These are phyloP conservation scores for Strobilomyces echinocephalus DNA, from an alignment of 768 basidiomycete genomes.

Conservation along the genomic window DNA sequence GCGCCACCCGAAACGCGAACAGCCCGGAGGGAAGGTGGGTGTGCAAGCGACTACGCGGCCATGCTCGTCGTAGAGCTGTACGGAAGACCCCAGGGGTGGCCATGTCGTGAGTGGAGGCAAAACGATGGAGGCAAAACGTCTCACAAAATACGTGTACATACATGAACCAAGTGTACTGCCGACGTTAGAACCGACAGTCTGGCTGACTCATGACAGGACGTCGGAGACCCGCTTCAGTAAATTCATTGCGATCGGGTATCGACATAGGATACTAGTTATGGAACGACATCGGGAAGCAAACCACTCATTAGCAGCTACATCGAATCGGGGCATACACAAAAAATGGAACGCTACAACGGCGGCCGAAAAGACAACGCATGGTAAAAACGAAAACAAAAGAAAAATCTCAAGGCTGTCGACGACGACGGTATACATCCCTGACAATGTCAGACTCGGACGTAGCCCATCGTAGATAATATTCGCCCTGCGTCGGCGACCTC, in stretches of 20 bases:
- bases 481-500: background rate
- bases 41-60: background rate
- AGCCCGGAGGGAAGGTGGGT: background rate
- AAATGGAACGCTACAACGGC: background rate
- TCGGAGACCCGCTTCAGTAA: background rate
- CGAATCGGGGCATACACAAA: background rate
- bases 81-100: slow-evolving; percentile 1
- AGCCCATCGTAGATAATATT: slow-evolving; percentile 23
- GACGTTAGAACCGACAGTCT: too few relatives aligned
- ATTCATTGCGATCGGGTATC: background rate
- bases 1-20: background rate
- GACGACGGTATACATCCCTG: slow-evolving; percentile 14
- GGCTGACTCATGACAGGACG: background rate
- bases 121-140: too few relatives aligned
- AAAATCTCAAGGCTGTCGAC: slow-evolving; percentile 1
- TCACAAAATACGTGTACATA: too few relatives aligned
- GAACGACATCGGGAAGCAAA: background rate
- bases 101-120: background rate
- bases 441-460: slow-evolving; percentile 19
- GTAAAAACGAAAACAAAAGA: background rate
- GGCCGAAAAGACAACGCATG: background rate
- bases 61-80: background rate
- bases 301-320: slow-evolving; percentile 7
- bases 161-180: too few relatives aligned
- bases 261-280: background rate